These are phyloP conservation scores for bread wheat (Triticum aestivum) DNA, from an alignment of 176 grass and related monocot genomes.

Conservation along the genomic window DNA sequence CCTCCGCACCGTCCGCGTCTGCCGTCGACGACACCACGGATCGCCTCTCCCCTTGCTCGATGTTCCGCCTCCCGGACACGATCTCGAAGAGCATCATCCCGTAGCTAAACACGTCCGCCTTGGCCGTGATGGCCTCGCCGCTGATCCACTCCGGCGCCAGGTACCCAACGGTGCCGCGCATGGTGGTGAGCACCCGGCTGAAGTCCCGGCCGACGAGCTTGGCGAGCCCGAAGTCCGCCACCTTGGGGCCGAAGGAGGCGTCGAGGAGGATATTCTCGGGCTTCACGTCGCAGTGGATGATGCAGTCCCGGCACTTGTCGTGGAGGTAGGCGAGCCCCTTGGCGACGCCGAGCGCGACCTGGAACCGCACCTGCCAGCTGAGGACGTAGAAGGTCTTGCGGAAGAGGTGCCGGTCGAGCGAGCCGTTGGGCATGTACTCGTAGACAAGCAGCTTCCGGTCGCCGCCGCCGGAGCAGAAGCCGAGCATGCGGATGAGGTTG, in stretches of 20 bases:
- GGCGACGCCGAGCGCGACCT: too few species aligned
- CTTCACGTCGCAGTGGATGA: slow-evolving; percentile 54
- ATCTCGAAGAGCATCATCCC: slow-evolving; percentile 42
- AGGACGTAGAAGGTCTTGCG: neutral
- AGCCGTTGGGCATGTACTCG: slow-evolving; percentile 46
- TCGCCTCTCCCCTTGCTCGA: neutral
- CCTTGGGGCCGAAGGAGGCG: slow-evolving; percentile 28
- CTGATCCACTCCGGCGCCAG: slow-evolving; percentile 35
- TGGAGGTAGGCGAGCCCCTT: slow-evolving; percentile 54
- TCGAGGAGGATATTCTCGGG: slow-evolving; percentile 53
- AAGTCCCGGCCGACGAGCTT: slow-evolving; percentile 40
- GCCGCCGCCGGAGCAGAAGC: slow-evolving; percentile 31
- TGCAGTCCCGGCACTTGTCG: slow-evolving; percentile 39
- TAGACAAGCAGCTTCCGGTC: slow-evolving; percentile 42
- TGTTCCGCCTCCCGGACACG: slow-evolving; percentile 27
- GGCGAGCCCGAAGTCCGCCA: slow-evolving; percentile 37
- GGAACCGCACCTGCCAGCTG: too few species aligned
- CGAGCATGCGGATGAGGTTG: slow-evolving; percentile 49
- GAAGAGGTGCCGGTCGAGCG: slow-evolving; percentile 34
- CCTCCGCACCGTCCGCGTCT: neutral
- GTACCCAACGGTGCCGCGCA: slow-evolving; percentile 31
- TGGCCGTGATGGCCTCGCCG: slow-evolving; percentile 30
- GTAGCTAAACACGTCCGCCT: slow-evolving; percentile 36
- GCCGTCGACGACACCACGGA: neutral
- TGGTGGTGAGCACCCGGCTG: slow-evolving; percentile 37